Base-by-base conservation (phyloP, 1,139 yeast species). In the Pichia sp. region DNA sequence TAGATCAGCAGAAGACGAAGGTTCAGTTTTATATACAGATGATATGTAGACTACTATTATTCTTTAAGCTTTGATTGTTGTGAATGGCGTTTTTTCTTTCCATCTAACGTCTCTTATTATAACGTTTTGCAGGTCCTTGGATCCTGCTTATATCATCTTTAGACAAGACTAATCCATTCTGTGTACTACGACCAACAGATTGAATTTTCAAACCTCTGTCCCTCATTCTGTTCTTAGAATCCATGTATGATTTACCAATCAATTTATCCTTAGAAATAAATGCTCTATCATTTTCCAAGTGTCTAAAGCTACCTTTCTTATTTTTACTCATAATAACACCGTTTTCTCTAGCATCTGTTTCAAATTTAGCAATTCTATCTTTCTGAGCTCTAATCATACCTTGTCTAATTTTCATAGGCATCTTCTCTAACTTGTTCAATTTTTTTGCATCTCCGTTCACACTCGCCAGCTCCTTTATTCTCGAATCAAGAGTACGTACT, bases 381-480 rank as follows among this genome's bases (percentile, higher is more conserved):
- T 72, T 64, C 44, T 81, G 73, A 43, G 80, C 74, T 42, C 70
- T 65, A 36, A 85, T 69, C 82, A 90, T 83, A 2, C 95, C 95
- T 58, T 84, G 85, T 48, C 97, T 73, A 71, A 87, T 79, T 27
- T 75, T 63, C 90, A 92, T 88, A 11, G 98, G 95, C 77, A 86
- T 84, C 43, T 79, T 84, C 55, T 85, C 95, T 33, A 82, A 65
- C 46, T 67, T 77, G 3, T 49, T 49, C 3, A 46, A 38, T 59
- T 38, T 72, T 67, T 53, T 37, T 49, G 61, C 48, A 26, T 65
- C 57, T 0, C 80, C 75, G 57, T 80, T 80, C 0, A 59, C 53
- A 1, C 75, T 71, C 0, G 90, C 72, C 7, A 81, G 58, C 29
- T 69, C 66, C 33, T 79, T 68, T 45, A 90, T 68, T 46, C 97